Conservation (phyloP, 225 moss, liverwort and hornwort species). For the Lunularia cruciata region DNA sequence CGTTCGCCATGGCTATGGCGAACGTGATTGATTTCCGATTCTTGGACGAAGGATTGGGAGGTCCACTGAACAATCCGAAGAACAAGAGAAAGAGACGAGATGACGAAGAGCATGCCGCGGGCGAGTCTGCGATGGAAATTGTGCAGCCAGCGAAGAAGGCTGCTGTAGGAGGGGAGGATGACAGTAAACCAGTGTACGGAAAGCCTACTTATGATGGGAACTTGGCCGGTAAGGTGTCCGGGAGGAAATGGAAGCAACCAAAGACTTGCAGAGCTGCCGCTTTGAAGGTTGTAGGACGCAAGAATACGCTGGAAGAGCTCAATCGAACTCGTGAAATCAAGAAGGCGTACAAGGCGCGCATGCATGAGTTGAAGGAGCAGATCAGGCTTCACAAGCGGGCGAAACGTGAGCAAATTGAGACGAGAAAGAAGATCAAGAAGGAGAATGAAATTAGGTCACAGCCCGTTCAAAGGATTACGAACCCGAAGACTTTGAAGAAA, state of each 20-base stretch:
- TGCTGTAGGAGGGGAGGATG: conserved; percentile 61
- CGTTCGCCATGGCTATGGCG: conserved; percentile 30
- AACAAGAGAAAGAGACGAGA: conserved; percentile 54
- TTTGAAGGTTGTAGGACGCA: conserved; percentile 70
- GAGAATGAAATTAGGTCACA: conserved; percentile 83
- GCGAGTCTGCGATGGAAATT: conserved; percentile 49
- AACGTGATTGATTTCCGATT: conserved; percentile 79
- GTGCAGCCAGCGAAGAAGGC: conserved; percentile 55
- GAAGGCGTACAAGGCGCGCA: conserved; percentile 83
- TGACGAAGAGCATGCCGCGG: conserved; percentile 29
- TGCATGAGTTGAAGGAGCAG: conserved; percentile 84
- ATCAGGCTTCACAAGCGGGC: conserved; percentile 76
- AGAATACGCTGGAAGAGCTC: conserved; percentile 71
- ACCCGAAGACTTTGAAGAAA: conserved; percentile 93
- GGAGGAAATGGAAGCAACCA: conserved; percentile 81
- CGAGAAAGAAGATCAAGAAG: conserved; percentile 70
- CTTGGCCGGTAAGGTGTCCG: conserved; percentile 80
- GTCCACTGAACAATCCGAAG: conserved; percentile 78
- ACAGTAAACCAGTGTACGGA: conserved; percentile 59
- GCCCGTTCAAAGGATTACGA: conserved; percentile 80
- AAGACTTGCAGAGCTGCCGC: conserved; percentile 70
- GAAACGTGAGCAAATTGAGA: conserved; percentile 74
- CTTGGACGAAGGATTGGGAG: conserved; percentile 92
- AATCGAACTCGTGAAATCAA: conserved; percentile 68
- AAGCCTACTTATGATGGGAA: conserved; percentile 85